Percentiles rank a stretch among this genome's conserved stretches.
phyloP scores from a whole-genome alignment of 2,329 filamentous ascomycete genomes.

The Lasiodiplodia theobromae region DNA sequence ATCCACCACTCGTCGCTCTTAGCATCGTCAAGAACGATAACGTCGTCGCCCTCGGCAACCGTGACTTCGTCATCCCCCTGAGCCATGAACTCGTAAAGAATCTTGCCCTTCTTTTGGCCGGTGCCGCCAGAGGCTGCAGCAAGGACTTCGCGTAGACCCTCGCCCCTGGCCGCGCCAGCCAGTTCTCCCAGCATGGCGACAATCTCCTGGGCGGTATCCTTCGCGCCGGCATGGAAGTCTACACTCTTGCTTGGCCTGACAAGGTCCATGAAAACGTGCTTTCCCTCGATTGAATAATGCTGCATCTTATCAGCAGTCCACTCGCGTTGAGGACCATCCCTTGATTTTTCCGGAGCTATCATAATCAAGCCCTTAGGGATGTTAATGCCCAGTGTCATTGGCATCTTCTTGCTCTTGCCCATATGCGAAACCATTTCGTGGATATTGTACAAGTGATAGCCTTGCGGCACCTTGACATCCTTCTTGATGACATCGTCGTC shows the following conservation, averaged over 20 bases:
- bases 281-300: slow-evolving; percentile 98
- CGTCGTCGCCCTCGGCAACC: slow-evolving; percentile 87
- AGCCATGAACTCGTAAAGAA: slow-evolving; percentile 95
- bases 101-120: slow-evolving; percentile 78
- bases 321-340: slow-evolving; percentile 85
- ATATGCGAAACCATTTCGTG: slow-evolving; percentile 97
- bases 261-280: slow-evolving; percentile 95
- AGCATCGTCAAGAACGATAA: slow-evolving; percentile 84
- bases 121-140: slow-evolving; percentile 73
- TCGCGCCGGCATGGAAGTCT: slow-evolving; percentile 96
- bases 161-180: slow-evolving; percentile 83
- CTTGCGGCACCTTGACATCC: slow-evolving; percentile 49
- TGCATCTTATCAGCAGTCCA: slow-evolving; percentile 95
- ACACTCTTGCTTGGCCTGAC: slow-evolving; percentile 91
- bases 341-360: slow-evolving; percentile 83
- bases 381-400: slow-evolving; percentile 95
- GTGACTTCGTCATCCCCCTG: slow-evolving; percentile 97
- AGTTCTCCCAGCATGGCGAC: slow-evolving; percentile 87
- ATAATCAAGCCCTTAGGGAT: slow-evolving; percentile 86
- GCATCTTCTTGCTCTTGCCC: slow-evolving; percentile 98
- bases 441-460: slow-evolving; percentile 94
- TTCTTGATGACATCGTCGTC: slow-evolving; percentile 53
- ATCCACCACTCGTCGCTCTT: slow-evolving; percentile 99
- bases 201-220: slow-evolving; percentile 95
- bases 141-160: slow-evolving; percentile 83